A percentile compares a stretch with the other conserved stretches of the same genome.
phyloP scores from a whole-genome alignment of 805 yeast genomes.

The Pachysolen tannophilus region DNA sequence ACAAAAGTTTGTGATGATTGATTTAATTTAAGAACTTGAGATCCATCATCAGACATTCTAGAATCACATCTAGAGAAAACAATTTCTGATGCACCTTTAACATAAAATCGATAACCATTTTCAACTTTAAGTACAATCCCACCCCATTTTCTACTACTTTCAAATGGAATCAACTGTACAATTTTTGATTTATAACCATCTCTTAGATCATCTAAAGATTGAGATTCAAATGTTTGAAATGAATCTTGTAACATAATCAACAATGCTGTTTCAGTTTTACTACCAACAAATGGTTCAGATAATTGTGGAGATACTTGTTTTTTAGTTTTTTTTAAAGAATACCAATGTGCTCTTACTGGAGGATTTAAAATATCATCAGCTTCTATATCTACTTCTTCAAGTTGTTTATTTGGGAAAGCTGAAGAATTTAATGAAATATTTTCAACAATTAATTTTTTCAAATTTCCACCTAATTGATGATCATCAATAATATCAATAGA shows the following conservation, averaged over 20 bases:
- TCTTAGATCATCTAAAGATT: constrained; percentile 36
- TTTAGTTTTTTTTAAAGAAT: constrained; percentile 6
- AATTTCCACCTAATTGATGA: constrained; percentile 7
- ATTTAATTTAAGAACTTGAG: too few species aligned
- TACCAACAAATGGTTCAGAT: constrained; percentile 71
- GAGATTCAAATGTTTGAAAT: constrained; percentile 36
- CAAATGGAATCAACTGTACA: constrained; percentile 80
- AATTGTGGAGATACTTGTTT: neutral
- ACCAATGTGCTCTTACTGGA: constrained; percentile 10
- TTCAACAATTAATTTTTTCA: constrained; percentile 27
- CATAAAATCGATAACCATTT: constrained; percentile 47
- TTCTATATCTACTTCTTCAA: constrained; percentile 13
- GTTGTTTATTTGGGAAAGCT: constrained; percentile 70
- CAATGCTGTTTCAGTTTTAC: constrained; percentile 91
- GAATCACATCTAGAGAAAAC: constrained; percentile 53
- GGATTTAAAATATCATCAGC: constrained; percentile 2
- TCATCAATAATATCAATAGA: neutral
- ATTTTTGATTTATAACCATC: constrained; percentile 32
- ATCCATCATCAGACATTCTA: constrained; percentile 25
- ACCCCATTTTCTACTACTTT: constrained; percentile 89
- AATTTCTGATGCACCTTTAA: constrained; percentile 95
- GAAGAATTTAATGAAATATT: constrained; percentile 79
- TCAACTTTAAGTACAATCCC: constrained; percentile 57
- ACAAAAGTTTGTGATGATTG: constrained; percentile 20
- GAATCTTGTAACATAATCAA: constrained; percentile 56